Evolutionary conservation across 2,329 filamentous ascomycete species (phyloP).

Genomic region (Talaromyces sp.): DNA sequence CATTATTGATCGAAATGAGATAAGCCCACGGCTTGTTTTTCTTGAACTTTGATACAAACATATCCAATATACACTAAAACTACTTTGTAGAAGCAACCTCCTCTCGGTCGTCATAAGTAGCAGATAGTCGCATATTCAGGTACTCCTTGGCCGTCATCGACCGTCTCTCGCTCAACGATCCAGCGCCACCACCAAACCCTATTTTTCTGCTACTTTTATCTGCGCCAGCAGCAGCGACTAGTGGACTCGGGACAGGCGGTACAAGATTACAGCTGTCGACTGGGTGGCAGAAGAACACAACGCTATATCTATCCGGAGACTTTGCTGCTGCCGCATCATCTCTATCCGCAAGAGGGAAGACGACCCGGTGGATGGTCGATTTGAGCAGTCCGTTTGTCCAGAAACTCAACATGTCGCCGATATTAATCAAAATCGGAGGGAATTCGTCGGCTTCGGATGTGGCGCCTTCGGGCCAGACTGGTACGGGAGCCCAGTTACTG

Average conservation of each 20-base stretch:
- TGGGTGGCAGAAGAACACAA: slow-evolving; percentile 60
- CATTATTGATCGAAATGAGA: neutral
- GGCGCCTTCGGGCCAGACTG: slow-evolving; percentile 49
- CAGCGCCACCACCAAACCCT: slow-evolving; percentile 37
- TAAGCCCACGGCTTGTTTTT: neutral
- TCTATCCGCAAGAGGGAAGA: slow-evolving; percentile 53
- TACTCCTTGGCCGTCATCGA: slow-evolving; percentile 55
- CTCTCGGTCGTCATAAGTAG: slow-evolving; percentile 48
- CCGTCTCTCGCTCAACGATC: slow-evolving; percentile 23
- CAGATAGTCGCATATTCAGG: slow-evolving; percentile 51
- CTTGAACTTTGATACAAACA: neutral
- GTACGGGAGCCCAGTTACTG: slow-evolving; percentile 55
- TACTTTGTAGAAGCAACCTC: slow-evolving; percentile 10
- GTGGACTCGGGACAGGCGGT: slow-evolving; percentile 45
- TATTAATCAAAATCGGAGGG: slow-evolving; percentile 67
- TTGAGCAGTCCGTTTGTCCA: slow-evolving; percentile 88
- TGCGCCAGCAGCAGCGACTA: slow-evolving; percentile 38
- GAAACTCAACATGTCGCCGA: slow-evolving; percentile 69
- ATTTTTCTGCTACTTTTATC: slow-evolving; percentile 26
- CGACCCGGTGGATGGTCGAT: slow-evolving; percentile 82
- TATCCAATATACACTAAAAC: neutral
- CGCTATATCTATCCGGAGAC: slow-evolving; percentile 48
- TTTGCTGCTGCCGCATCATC: slow-evolving; percentile 20
- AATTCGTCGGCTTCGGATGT: slow-evolving; percentile 34
- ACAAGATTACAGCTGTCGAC: slow-evolving; percentile 49